Evolutionary conservation across 495 filamentous ascomycete genomes (phyloP).

Genomic region (Coniosporium apollinis): DNA sequence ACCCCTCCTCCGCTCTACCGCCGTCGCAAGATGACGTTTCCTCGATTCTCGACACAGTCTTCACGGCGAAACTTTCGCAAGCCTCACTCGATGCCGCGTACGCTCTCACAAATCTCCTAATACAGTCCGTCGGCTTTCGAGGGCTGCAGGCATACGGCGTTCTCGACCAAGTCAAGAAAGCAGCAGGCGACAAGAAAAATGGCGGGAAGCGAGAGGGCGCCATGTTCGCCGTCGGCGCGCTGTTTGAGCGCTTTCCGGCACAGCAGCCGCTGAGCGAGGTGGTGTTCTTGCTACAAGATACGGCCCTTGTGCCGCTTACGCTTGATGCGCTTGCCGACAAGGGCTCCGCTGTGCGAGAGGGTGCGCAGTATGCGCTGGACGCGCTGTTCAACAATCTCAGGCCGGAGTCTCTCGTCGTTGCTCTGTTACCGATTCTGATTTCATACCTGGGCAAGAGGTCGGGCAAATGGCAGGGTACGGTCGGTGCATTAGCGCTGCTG

Average conservation of each 20-base stretch:
- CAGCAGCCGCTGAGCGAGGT: constrained; percentile 66
- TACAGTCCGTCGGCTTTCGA: constrained; percentile 60
- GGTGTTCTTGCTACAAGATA: constrained; percentile 63
- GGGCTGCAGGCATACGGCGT: constrained; percentile 63
- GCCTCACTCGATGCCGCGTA: constrained; percentile 78
- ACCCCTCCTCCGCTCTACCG: constrained; percentile 33
- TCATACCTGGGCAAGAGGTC: constrained; percentile 60
- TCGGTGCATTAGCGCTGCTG: constrained; percentile 66
- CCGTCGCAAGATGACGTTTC: constrained; percentile 58
- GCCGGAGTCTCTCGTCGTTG: constrained; percentile 65
- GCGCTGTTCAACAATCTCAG: constrained; percentile 64
- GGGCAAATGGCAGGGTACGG: constrained; percentile 90
- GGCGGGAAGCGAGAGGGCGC: constrained; percentile 72
- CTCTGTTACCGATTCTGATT: constrained; percentile 55
- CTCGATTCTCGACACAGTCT: constrained; percentile 54
- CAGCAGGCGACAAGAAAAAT: constrained; percentile 87
- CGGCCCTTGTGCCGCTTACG: constrained; percentile 50
- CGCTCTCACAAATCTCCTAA: constrained; percentile 58
- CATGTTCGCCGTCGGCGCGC: constrained; percentile 83
- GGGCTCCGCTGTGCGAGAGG: constrained; percentile 69
- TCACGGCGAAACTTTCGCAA: constrained; percentile 66
- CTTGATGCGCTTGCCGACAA: constrained; percentile 87
- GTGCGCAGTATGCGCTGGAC: constrained; percentile 87
- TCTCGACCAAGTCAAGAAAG: constrained; percentile 58
- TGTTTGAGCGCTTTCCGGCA: constrained; percentile 76